A percentile compares a stretch with the other conserved stretches of the same genome.
Conservation (phyloP, 2,329 filamentous ascomycete species). For the Colletotrichum ledebouriae region DNA sequence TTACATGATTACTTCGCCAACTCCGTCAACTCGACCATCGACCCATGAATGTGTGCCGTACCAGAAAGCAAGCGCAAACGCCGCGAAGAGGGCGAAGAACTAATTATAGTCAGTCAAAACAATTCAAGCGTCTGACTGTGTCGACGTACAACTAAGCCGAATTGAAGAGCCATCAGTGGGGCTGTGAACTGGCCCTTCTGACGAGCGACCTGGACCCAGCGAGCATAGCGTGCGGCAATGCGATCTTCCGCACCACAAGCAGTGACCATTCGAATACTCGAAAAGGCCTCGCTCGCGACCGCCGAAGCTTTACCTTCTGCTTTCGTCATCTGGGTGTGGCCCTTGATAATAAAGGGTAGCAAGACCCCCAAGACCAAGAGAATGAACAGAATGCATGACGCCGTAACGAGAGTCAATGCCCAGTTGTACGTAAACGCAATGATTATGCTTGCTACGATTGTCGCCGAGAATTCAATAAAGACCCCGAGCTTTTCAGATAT, state of each 20-base stretch:
- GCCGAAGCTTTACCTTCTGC: constrained; percentile 70
- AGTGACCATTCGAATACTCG: constrained; percentile 71
- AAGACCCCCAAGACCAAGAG: constrained; percentile 60
- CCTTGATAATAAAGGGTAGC: constrained; percentile 69
- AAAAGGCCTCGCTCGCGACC: constrained; percentile 72
- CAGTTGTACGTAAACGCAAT: constrained; percentile 71
- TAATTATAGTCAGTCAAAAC: constrained; percentile 44
- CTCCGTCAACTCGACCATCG: constrained; percentile 60
- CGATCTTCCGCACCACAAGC: constrained; percentile 72
- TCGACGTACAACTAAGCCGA: constrained; percentile 60
- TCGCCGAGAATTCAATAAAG: constrained; percentile 68
- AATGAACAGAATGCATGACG: constrained; percentile 69
- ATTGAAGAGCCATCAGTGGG: constrained; percentile 66
- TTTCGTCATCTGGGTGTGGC: constrained; percentile 59
- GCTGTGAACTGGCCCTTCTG: constrained; percentile 62
- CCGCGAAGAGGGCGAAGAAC: constrained; percentile 67
- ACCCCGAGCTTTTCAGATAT: constrained; percentile 74
- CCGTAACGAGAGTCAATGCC: constrained; percentile 70
- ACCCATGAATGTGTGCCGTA: constrained; percentile 67
- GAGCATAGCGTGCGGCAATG: constrained; percentile 65
- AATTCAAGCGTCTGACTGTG: not conserved
- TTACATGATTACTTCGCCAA: constrained; percentile 69
- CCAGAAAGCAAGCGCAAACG: constrained; percentile 73
- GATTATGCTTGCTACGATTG: constrained; percentile 65
- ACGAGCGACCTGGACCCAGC: constrained; percentile 68